A percentile compares a stretch with the other conserved stretches of the same genome.
These are phyloP conservation scores for Prosopis cineraria DNA, from an alignment of 306 rosid genomes.

Conservation along the genomic window DNA sequence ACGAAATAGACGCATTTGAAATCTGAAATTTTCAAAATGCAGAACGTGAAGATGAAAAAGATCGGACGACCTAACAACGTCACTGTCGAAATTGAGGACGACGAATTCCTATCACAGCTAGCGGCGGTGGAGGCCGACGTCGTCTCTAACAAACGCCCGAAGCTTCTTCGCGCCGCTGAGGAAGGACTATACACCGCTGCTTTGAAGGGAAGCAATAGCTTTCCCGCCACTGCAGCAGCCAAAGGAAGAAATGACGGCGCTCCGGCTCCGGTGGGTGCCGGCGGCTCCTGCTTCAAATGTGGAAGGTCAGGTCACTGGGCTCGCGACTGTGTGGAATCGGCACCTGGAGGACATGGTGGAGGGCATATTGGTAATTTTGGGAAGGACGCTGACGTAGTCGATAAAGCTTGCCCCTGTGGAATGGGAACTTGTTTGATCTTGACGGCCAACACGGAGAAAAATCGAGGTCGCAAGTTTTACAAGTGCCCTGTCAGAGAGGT, in stretches of 20 bases:
- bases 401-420: conserved; percentile 58
- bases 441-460: conserved; percentile 63
- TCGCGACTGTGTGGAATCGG: conserved; percentile 45
- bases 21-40: not conserved
- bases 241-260: not conserved
- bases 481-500: conserved; percentile 45
- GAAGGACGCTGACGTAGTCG: conserved; percentile 36
- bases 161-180: conserved; percentile 17
- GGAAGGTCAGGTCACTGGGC: conserved; percentile 66
- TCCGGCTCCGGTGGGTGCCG: conserved; percentile 4
- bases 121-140: conserved; percentile 50
- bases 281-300: conserved; percentile 58
- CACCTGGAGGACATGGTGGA: conserved; percentile 34
- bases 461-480: conserved; percentile 62
- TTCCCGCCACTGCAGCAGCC: not conserved
- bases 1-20: not conserved
- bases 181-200: conserved; percentile 48
- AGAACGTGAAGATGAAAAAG: not conserved
- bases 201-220: conserved; percentile 39
- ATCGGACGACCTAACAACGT: not conserved
- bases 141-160: conserved; percentile 50
- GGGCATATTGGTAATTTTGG: conserved; percentile 30
- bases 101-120: conserved; percentile 47
- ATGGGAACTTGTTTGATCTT: conserved; percentile 53
- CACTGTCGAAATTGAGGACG: conserved; percentile 47